phyloP scores from a whole-genome alignment of 2,329 filamentous ascomycete species.

The Cadophora gregata region DNA sequence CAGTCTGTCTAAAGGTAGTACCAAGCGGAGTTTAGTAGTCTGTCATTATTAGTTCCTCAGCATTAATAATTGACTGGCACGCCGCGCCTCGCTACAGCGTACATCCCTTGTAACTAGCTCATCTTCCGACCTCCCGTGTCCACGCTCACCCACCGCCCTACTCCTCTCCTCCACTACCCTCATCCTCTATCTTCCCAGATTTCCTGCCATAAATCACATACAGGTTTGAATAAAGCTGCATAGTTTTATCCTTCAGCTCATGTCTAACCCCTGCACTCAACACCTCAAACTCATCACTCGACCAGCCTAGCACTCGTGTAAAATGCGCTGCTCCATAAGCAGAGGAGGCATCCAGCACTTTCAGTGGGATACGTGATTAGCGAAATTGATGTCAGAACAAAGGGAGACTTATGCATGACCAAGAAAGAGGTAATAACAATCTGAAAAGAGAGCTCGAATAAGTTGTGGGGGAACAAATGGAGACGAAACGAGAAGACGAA shows the following conservation, averaged over 20 bases:
- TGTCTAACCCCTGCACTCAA: slow-evolving; percentile 42
- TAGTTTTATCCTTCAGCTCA: slow-evolving; percentile 41
- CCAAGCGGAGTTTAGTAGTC: too few relatives aligned
- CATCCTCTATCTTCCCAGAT: slow-evolving; percentile 18
- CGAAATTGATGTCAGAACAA: too few relatives aligned
- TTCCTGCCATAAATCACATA: slow-evolving; percentile 44
- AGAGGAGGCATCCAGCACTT: slow-evolving; percentile 30
- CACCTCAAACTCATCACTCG: slow-evolving; percentile 38
- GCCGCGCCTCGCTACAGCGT: too few relatives aligned
- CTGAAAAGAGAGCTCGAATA: background rate
- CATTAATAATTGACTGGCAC: too few relatives aligned
- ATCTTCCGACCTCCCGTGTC: background rate
- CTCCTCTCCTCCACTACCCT: background rate
- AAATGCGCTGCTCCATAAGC: slow-evolving; percentile 37
- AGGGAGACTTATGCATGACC: too few relatives aligned
- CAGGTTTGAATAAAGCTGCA: slow-evolving; percentile 45
- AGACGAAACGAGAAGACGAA: background rate
- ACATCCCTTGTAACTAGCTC: too few relatives aligned
- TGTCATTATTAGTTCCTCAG: too few relatives aligned
- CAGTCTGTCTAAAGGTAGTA: too few relatives aligned
- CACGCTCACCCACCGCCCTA: background rate
- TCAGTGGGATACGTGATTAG: background rate
- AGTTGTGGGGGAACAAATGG: background rate
- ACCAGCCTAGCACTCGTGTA: slow-evolving; percentile 43
- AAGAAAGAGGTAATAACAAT: too few relatives aligned